These are phyloP conservation scores for Termitomyces sp. DNA, from an alignment of 768 basidiomycete genomes.

Conservation along the genomic window DNA sequence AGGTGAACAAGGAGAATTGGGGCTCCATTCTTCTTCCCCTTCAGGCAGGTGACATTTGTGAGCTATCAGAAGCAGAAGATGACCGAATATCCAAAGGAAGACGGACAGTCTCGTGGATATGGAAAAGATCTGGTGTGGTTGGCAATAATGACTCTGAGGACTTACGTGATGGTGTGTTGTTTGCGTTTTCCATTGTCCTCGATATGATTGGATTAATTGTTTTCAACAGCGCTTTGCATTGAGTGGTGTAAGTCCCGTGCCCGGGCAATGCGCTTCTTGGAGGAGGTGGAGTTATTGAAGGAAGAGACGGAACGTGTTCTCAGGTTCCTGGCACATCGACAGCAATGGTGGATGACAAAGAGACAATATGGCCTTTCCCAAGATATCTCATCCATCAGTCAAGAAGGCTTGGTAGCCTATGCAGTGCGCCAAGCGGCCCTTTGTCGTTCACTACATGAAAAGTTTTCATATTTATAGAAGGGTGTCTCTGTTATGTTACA, in stretches of 20 bases:
- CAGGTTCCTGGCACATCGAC: background rate
- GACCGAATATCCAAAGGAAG: conserved; percentile 1
- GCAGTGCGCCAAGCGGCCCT: background rate
- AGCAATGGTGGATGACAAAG: background rate
- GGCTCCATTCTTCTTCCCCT: background rate
- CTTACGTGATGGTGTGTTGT: background rate
- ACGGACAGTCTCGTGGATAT: conserved; percentile 11
- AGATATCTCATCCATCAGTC: background rate
- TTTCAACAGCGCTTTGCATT: background rate
- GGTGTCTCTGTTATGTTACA: background rate
- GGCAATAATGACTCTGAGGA: background rate
- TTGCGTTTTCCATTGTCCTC: conserved; percentile 17
- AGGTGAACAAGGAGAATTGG: background rate
- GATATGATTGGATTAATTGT: background rate
- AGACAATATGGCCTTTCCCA: background rate
- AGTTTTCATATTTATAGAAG: background rate
- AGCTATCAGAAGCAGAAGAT: conserved; percentile 6
- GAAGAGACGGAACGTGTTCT: conserved; percentile 8
- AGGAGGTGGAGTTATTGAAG: conserved; percentile 1
- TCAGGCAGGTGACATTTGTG: conserved; percentile 6
- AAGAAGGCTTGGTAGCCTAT: background rate
- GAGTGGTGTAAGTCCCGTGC: conserved; percentile 7
- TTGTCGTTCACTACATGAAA: background rate
- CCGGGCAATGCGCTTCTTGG: background rate
- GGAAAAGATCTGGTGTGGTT: background rate